Base-by-base conservation (phyloP, 805 yeast species). In the Zygoascus tannicola region DNA sequence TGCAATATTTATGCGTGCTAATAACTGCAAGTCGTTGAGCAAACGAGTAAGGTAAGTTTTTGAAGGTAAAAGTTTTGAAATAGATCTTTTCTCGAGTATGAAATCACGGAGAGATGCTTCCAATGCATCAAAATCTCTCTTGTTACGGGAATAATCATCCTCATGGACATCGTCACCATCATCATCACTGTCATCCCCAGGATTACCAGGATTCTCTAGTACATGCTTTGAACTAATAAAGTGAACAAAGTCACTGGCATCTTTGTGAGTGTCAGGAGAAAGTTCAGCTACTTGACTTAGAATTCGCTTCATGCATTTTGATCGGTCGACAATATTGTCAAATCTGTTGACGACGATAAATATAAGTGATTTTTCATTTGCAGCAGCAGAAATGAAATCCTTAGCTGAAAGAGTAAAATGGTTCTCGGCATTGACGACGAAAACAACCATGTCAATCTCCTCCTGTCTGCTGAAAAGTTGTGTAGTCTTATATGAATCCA, bases 381-480 rank as follows among this genome's bases (percentile, higher is more conserved):
- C 87, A 0, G 96, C 94, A 32, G 85, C 76, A 2, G 90, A 71
- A 43, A 92, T 85, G 57, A 92, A 94, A 57, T 92, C 99, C 52
- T 85, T 81, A 0, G 97, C 97, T 0, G 95, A 84, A 45, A 87
- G 68, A 0, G 99, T 92, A 59, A 92, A 83, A 58, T 92, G 97
- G 56, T 92, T 94, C 57, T 88, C 97, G 0, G 98, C 94, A 60
- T 82, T 85, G 2, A 92, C 95, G 2, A 94, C 97, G 67, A 92
- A 94, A 1, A 92, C 90, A 2, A 92, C 95, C 51, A 92, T 70
- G 60, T 92, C 99, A 49, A 92, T 92, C 57, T 92, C 98, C 57
- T 92, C 97, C 66, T 92, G 97, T 48, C 97, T 76, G 1, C 96
- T 82, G 60, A 90, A 88, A 0, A 92, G 87, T 57, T 90, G 95